Evolutionary conservation across 345 rosid genomes (phyloP).

Genomic region (Cardamine occulta): DNA sequence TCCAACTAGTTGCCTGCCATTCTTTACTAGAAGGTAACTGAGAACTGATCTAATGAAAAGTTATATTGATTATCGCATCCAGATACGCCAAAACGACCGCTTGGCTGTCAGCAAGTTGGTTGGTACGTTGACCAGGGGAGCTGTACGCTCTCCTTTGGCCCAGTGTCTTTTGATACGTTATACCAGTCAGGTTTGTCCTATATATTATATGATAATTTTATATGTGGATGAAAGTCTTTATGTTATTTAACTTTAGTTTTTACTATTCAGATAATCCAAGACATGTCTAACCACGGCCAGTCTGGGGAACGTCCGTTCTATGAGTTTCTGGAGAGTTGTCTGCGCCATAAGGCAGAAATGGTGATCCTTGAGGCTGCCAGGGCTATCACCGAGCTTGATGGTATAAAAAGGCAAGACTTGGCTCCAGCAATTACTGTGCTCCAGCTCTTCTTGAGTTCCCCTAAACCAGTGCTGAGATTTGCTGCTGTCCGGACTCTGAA

Average conservation of each 20-base stretch:
- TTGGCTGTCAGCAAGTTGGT: conserved; percentile 94
- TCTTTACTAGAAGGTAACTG: neutral
- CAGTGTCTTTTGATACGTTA: conserved; percentile 96
- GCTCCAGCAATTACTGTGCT: conserved; percentile 98
- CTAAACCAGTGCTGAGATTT: conserved; percentile 94
- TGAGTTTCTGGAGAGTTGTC: conserved; percentile 93
- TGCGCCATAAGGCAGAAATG: conserved; percentile 98
- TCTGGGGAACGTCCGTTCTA: conserved; percentile 93
- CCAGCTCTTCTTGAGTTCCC: conserved; percentile 94
- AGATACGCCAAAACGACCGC: conserved; percentile 93
- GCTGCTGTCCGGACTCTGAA: conserved; percentile 98
- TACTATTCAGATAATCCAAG: conserved; percentile 75
- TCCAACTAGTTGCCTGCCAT: neutral
- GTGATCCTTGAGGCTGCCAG: conserved; percentile 99
- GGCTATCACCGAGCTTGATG: conserved; percentile 93
- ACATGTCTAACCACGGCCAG: conserved; percentile 69
- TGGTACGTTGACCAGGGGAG: conserved; percentile 85
- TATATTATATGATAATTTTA: neutral
- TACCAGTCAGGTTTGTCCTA: conserved; percentile 71
- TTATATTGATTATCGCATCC: conserved; percentile 38
- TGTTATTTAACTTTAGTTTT: conserved; percentile 10
- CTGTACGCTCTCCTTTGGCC: conserved; percentile 94
- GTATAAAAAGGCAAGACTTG: conserved; percentile 84
- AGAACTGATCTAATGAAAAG: conserved; percentile 12
- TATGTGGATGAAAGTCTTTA: conserved; percentile 4